A percentile compares a stretch with the other conserved stretches of the same genome.
Evolutionary conservation across 2,329 filamentous ascomycete species (phyloP).

Genomic region (Herpotrichia juniperi): DNA sequence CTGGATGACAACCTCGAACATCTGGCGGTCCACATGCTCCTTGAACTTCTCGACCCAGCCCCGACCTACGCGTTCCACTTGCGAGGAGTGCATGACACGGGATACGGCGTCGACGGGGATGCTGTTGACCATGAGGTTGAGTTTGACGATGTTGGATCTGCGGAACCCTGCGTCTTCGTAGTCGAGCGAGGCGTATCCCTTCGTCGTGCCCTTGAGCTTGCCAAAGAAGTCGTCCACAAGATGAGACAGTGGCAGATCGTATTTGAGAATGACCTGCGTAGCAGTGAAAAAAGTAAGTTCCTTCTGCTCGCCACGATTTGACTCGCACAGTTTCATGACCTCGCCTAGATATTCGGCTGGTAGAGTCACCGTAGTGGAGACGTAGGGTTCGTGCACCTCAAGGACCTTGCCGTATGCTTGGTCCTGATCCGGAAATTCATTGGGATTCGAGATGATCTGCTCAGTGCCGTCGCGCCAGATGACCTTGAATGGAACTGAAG

Average conservation of each 20-base stretch:
- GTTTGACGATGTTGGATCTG: conserved; percentile 78
- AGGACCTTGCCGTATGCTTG: conserved; percentile 58
- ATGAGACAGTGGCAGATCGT: conserved; percentile 84
- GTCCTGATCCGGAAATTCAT: conserved; percentile 82
- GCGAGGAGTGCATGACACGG: conserved; percentile 83
- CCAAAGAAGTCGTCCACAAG: conserved; percentile 97
- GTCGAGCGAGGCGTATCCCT: conserved; percentile 93
- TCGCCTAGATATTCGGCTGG: conserved; percentile 94
- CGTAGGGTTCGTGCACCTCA: conserved; percentile 75
- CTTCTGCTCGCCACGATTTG: conserved; percentile 84
- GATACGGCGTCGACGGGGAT: conserved; percentile 90
- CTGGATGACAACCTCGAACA: conserved; percentile 97
- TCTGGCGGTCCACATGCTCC: conserved; percentile 92
- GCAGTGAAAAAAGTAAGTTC: conserved; percentile 90
- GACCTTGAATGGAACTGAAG: conserved; percentile 90
- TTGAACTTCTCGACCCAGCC: conserved; percentile 97
- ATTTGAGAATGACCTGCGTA: conserved; percentile 92
- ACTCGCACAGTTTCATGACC: conserved; percentile 93
- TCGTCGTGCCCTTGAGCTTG: conserved; percentile 90
- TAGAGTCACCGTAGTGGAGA: conserved; percentile 83
- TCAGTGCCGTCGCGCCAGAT: conserved; percentile 79
- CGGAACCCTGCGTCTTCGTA: conserved; percentile 96
- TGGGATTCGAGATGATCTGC: conserved; percentile 81
- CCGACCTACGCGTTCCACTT: conserved; percentile 79
- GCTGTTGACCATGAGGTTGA: conserved; percentile 94